phyloP scores from a whole-genome alignment of 495 filamentous ascomycete genomes.

The Bacidia gigantensis region DNA sequence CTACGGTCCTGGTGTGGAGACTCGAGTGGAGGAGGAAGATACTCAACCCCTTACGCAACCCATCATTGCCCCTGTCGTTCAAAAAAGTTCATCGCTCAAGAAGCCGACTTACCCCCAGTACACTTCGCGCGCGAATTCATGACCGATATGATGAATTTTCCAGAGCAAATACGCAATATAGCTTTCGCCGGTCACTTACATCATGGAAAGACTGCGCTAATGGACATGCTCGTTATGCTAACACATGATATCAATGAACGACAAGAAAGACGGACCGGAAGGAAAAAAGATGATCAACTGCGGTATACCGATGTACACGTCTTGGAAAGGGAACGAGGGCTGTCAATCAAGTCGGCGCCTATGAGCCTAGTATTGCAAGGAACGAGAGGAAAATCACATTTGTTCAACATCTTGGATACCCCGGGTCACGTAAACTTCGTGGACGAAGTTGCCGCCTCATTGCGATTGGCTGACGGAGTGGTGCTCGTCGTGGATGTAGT shows the following conservation, averaged over 20 bases:
- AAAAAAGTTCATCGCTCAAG: constrained; percentile 90
- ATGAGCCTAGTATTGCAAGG: constrained; percentile 87
- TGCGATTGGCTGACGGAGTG: constrained; percentile 81
- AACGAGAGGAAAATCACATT: constrained; percentile 86
- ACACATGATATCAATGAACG: constrained; percentile 75
- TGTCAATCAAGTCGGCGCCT: constrained; percentile 88
- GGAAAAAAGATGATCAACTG: constrained; percentile 76
- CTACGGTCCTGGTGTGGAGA: constrained; percentile 88
- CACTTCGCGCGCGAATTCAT: constrained; percentile 80
- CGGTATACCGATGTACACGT: constrained; percentile 88
- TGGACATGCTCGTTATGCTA: constrained; percentile 95
- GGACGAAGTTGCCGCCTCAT: constrained; percentile 80
- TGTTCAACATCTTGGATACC: constrained; percentile 90
- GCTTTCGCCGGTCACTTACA: constrained; percentile 87
- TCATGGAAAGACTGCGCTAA: constrained; percentile 93
- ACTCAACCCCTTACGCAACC: constrained; percentile 82
- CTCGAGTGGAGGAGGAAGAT: constrained; percentile 94
- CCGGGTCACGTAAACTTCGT: constrained; percentile 97
- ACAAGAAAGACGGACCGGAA: constrained; percentile 65
- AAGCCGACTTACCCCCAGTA: constrained; percentile 79
- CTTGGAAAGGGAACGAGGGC: constrained; percentile 72
- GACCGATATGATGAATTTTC: constrained; percentile 92
- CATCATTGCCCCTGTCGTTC: constrained; percentile 81
- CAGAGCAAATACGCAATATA: constrained; percentile 85
- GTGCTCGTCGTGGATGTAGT: constrained; percentile 92